Base-by-base conservation (phyloP, 2,329 filamentous ascomycete species). In the Aspergillus intermedius region DNA sequence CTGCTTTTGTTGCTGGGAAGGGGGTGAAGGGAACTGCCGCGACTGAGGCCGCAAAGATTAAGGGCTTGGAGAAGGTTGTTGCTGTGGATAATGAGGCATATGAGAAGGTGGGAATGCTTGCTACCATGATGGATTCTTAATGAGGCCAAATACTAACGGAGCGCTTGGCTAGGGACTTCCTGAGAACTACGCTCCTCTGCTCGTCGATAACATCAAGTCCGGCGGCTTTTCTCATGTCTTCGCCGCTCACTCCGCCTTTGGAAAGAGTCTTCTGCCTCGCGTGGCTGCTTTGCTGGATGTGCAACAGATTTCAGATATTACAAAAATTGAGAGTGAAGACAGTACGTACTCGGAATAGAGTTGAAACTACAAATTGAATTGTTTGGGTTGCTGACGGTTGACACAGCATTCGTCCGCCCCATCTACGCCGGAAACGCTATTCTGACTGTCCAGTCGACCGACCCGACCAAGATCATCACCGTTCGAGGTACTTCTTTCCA, bases 401-500 rank as follows among this genome's bases (percentile, higher is more conserved):
- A 17, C 35, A 12, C 46, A 81, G 79, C 89, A 10, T 98, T 98
- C 63, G 86, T 96, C 48, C 87, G 93, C 49, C 91, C 93, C 23
- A 96, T 98, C 64, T 98, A 98, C 69, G 93, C 93, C 49, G 93
- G 93, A 48, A 98, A 98, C 66, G 93, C 91, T 43, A 95, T 98
- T 64, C 82, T 94, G 32, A 98, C 93, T 8, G 91, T 98, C 50
- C 88, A 97, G 71, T 95, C 90, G 2, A 81, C 81, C 54, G 93
- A 98, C 64, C 67, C 78, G 13, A 81, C 89, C 68, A 98, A 97
- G 74, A 68, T 97, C 47, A 80, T 98, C 62, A 98, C 93, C 32
- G 86, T 97, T 55, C 86, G 93, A 64, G 91, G 90, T 55, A 97
- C 93, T 3, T 87, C 93, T 0, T 98, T 98, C 74, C 79, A 89